A percentile compares a stretch with the other conserved stretches of the same genome.
phyloP scores from a whole-genome alignment of 805 yeast species.

The Lachancea waltii region DNA sequence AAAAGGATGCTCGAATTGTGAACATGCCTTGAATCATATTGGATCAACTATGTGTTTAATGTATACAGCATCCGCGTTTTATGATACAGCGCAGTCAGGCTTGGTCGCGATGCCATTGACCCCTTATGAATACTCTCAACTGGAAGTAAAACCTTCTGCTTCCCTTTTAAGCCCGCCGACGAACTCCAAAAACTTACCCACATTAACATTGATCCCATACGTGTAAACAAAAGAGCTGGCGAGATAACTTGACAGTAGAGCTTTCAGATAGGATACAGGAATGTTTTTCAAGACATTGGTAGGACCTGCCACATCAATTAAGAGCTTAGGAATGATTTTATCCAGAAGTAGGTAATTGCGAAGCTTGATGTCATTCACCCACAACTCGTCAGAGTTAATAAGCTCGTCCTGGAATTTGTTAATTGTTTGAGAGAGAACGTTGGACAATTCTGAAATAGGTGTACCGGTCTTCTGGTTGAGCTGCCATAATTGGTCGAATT shows the following conservation, averaged over 20 bases:
- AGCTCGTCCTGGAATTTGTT: conserved; percentile 82
- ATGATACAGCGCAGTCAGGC: too few relatives aligned
- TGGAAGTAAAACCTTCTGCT: conserved; percentile 10
- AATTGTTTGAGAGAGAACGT: conserved; percentile 73
- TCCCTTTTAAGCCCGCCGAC: conserved; percentile 51
- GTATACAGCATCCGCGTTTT: too few relatives aligned
- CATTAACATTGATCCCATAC: conserved; percentile 71
- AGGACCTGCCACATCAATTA: conserved; percentile 59
- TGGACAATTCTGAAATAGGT: conserved; percentile 65
- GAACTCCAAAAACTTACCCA: conserved; percentile 66
- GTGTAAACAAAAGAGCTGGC: conserved; percentile 82
- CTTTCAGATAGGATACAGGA: conserved; percentile 81
- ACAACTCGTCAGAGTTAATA: conserved; percentile 70
- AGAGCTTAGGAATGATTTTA: conserved; percentile 71
- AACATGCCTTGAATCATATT: too few relatives aligned
- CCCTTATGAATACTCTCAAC: too few relatives aligned
- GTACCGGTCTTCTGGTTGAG: conserved; percentile 58
- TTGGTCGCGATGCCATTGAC: too few relatives aligned
- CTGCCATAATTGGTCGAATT: conserved; percentile 83
- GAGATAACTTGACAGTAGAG: conserved; percentile 79
- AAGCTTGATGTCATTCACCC: conserved; percentile 73
- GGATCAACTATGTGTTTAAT: too few relatives aligned
- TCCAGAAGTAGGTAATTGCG: conserved; percentile 63
- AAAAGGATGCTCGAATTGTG: too few relatives aligned
- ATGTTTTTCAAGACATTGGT: conserved; percentile 65